Evolutionary conservation across 306 rosid species (phyloP).

Genomic region (Citrullus mucosospermus): DNA sequence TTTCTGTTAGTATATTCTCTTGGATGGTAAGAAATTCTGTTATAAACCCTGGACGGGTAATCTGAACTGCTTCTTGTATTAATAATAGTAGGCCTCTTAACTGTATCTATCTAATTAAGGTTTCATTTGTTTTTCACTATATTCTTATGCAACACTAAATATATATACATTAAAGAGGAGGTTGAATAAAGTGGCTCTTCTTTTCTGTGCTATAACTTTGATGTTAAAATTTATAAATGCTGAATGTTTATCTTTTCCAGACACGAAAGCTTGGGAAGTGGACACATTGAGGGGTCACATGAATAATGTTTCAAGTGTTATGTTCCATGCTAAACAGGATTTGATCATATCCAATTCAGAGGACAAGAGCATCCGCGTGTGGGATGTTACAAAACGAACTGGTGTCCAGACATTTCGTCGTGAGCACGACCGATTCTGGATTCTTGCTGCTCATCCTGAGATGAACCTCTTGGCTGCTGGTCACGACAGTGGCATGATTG

Average conservation of each 20-base stretch:
- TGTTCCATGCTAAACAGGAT: constrained; percentile 96
- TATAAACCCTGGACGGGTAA: not conserved
- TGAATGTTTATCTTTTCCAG: constrained; percentile 29
- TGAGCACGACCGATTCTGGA: constrained; percentile 97
- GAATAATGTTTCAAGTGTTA: constrained; percentile 92
- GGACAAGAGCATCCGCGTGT: constrained; percentile 91
- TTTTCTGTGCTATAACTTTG: not conserved
- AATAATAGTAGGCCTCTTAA: not conserved
- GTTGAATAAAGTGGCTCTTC: not conserved
- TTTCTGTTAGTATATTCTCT: not conserved
- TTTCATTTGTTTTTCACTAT: not conserved
- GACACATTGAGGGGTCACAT: constrained; percentile 95
- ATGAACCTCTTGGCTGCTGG: constrained; percentile 97
- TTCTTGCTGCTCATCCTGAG: constrained; percentile 92
- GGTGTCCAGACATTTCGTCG: constrained; percentile 93
- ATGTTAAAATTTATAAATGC: not conserved
- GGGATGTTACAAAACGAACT: constrained; percentile 93
- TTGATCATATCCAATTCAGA: constrained; percentile 91
- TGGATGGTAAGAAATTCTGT: not conserved
- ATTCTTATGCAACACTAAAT: not conserved
- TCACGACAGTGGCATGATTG: constrained; percentile 96
- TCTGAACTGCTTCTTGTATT: not conserved
- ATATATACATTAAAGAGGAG: not conserved
- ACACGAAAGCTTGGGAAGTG: constrained; percentile 97
- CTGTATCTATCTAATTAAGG: not conserved